phyloP scores from a whole-genome alignment of 306 rosid genomes.

The Castanea mollissima region DNA sequence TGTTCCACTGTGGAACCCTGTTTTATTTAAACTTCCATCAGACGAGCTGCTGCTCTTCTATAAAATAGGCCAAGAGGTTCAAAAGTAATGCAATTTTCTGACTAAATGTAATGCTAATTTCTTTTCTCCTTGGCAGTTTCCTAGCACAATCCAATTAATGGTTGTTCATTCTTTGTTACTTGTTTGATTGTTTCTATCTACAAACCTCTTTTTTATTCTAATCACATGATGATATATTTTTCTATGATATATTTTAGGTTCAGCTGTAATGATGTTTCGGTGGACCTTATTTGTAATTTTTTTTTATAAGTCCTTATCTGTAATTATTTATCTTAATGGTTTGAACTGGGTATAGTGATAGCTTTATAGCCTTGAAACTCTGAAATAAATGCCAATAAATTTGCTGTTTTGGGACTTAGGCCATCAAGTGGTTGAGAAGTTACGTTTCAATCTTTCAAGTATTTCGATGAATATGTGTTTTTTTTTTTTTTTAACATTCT shows the following conservation, averaged over 20 bases:
- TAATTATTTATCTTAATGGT: constrained; percentile 1
- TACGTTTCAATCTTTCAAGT: background rate
- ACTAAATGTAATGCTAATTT: background rate
- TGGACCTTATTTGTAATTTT: background rate
- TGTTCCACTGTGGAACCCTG: constrained; percentile 96
- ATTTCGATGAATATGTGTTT: background rate
- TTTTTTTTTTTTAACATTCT: background rate
- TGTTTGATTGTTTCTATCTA: background rate
- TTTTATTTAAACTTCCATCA: constrained; percentile 80
- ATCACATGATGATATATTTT: background rate
- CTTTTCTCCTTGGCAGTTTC: background rate
- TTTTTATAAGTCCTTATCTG: background rate
- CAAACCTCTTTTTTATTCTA: background rate
- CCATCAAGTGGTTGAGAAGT: background rate
- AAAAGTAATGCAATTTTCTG: constrained; percentile 49
- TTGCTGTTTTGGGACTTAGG: background rate
- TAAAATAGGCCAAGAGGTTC: constrained; percentile 81
- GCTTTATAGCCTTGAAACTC: background rate
- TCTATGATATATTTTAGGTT: background rate
- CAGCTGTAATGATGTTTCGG: background rate
- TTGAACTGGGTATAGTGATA: background rate
- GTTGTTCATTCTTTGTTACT: background rate
- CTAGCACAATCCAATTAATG: background rate
- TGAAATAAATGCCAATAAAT: background rate
- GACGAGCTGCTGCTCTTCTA: constrained; percentile 81